Base-by-base conservation (phyloP, 371 early-diverging fungal species). In the Mortierella sp. region DNA sequence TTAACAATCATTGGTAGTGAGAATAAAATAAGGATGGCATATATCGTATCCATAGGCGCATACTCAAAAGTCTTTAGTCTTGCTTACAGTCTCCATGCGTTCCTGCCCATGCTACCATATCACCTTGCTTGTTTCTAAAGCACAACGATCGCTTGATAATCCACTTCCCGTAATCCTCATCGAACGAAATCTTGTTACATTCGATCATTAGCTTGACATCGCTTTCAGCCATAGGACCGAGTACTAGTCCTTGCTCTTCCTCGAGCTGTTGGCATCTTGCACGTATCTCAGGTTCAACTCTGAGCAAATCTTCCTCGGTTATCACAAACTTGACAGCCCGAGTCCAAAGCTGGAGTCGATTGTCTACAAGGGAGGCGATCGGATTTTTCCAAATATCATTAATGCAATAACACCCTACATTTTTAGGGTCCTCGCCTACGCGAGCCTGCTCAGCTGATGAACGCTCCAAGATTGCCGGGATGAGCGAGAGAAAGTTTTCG, bases 61-160 rank as follows among this genome's bases (percentile, higher is more conserved):
- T 35, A 2, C 35, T 35, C 6, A 35, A 35, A 35, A 35, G 0
- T 35, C 6, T 35, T 8, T 6, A 14, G 35, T 4, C 22, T 5
- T 12, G 67, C 78, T 73, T 73, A 73, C 78, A 81, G 62, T 81
- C 81, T 22, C 51, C 55, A 37, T 81, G 81, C 9, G 76, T 66
- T 16, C 81, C 81, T 35, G 73, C 81, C 81, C 81, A 81, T 2
- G 81, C 81, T 3, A 81, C 73, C 70, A 75, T 72, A 0, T 72
- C 30, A 8, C 73, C 70, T 22, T 62, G 28, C 47, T 66, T 71
- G 45, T 68, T 51, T 59, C 76, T 59, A 52, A 81, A 81, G 70
- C 76, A 75, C 8, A 32, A 0, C 1, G 81, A 75, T 12, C 63
- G 66, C 45, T 58, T 65, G 58, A 75, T 72, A 18, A 81, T 72